Base-by-base conservation (phyloP, 257 asterid species). In the Lithospermum erythrorhizon region DNA sequence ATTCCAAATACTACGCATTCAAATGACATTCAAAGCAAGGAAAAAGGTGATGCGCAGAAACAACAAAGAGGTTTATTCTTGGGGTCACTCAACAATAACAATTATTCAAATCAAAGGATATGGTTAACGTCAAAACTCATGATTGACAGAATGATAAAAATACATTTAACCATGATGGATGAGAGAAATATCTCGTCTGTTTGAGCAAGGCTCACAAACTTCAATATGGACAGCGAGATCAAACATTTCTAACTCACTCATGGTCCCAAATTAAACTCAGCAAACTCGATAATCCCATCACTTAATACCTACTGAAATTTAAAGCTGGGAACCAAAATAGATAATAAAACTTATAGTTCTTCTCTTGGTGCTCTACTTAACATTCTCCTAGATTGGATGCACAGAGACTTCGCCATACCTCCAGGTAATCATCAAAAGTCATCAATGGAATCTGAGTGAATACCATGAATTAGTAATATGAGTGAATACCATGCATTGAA, bases 401-500 rank as follows among this genome's bases (percentile, higher is more conserved):
- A 69, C 63, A 71, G 47, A 76, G 71, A 72, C 85, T 76, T 64
- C 64, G 63, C 78, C 48, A 32, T 78, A 72, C 65, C 83, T 73
- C 75, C 91, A 77, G 73, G 76, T 74, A 76, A 74, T 78, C 86
- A 80, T 87, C 90, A 84, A 79, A 78, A 87, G 76, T 79, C 90
- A 68, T 82, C 83, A 65, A 68, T 76, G 90, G 87, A 76, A 81
- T 78, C 90, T 83, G 95, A 73, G 66, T 61, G 69, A 83, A 83
- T 71, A 83, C 69, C 73, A 78, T 53, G 64, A 59, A 80, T 84
- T 71, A 80, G 90, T 70, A 53, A 53, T 18, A 17, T 53, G 25
- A 53, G 57, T 22, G 23, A 53, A 53, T 53, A 53, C 57, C 57
- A 53, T 53, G 57, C 17, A 22, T 65, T 30, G 72, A 73, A 63